phyloP scores from a whole-genome alignment of 164 flowering plant species.

The Vitis riparia region DNA sequence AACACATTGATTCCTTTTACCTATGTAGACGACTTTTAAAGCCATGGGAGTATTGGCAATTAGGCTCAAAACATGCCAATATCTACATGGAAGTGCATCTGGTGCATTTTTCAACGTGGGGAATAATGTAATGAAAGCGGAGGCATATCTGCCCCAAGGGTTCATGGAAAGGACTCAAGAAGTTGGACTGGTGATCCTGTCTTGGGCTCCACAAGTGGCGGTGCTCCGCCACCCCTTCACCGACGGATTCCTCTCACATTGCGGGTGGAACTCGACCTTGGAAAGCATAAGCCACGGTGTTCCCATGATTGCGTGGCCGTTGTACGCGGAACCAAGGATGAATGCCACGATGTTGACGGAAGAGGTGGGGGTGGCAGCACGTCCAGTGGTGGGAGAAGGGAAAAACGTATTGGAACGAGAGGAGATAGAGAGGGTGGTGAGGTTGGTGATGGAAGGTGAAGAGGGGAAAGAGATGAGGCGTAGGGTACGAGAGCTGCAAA shows the following conservation, averaged over 20 bases:
- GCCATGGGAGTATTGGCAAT: too few species aligned
- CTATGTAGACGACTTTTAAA: too few species aligned
- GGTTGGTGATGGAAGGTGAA: slow-evolving; percentile 33
- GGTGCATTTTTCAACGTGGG: slow-evolving; percentile 26
- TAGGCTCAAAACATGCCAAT: too few species aligned
- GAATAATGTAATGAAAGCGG: slow-evolving; percentile 9
- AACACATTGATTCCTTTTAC: too few species aligned
- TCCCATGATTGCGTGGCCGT: slow-evolving; percentile 60
- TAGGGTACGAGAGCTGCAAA: slow-evolving; percentile 24
- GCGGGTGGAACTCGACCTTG: slow-evolving; percentile 60
- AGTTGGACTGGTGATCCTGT: slow-evolving; percentile 34
- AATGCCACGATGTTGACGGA: slow-evolving; percentile 47
- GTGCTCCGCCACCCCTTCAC: slow-evolving; percentile 39
- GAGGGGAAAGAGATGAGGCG: slow-evolving; percentile 26
- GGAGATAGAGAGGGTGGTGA: slow-evolving; percentile 41
- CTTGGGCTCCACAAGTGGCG: slow-evolving; percentile 49
- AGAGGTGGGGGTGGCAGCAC: slow-evolving; percentile 36
- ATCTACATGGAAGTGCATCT: not conserved
- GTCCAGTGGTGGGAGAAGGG: slow-evolving; percentile 10
- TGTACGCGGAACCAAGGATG: slow-evolving; percentile 57
- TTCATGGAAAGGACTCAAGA: slow-evolving; percentile 34
- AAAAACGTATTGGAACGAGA: slow-evolving; percentile 17
- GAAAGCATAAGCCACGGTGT: slow-evolving; percentile 47
- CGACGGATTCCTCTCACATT: slow-evolving; percentile 52
- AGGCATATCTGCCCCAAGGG: slow-evolving; percentile 41